A percentile compares a stretch with the other conserved stretches of the same genome.
phyloP scores from a whole-genome alignment of 345 rosid species.

The Raphanus raphanistrum region DNA sequence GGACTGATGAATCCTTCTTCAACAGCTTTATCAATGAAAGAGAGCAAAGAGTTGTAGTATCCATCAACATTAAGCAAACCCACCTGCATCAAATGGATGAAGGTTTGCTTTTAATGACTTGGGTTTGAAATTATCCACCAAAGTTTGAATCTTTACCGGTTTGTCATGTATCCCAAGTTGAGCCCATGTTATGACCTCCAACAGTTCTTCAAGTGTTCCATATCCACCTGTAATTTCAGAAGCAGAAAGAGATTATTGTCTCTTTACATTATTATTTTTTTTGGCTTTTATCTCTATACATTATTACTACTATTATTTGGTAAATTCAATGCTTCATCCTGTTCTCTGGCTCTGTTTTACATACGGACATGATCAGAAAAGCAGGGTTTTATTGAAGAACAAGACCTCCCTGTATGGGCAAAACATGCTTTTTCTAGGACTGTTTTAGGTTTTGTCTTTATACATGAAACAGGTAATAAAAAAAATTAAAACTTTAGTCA shows the following conservation, averaged over 20 bases:
- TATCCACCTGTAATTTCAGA: conserved; percentile 43
- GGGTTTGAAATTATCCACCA: neutral
- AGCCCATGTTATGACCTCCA: conserved; percentile 59
- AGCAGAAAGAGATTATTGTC: neutral
- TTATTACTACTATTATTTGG: conserved; percentile 24
- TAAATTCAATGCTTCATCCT: conserved; percentile 12
- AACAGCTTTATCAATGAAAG: conserved; percentile 92
- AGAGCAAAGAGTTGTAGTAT: conserved; percentile 87
- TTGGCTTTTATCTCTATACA: neutral
- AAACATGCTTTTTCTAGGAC: conserved; percentile 30
- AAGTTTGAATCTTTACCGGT: conserved; percentile 42
- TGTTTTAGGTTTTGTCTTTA: conserved; percentile 36
- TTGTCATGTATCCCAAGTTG: conserved; percentile 61
- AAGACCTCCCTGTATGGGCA: conserved; percentile 28
- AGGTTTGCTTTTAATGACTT: neutral
- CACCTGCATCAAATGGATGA: conserved; percentile 50
- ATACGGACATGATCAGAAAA: conserved; percentile 17
- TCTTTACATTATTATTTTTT: neutral
- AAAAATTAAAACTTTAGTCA: conserved; percentile 23
- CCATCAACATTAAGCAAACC: conserved; percentile 97
- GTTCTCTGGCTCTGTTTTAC: conserved; percentile 28
- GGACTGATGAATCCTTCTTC: conserved; percentile 91
- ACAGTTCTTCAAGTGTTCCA: conserved; percentile 55
- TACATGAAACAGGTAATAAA: conserved; percentile 29
- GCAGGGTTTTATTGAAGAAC: conserved; percentile 14